Evolutionary conservation across 164 flowering plant genomes (phyloP), one percentile per base, ranked within the genome.

Genomic region (Piper longum): DNA sequence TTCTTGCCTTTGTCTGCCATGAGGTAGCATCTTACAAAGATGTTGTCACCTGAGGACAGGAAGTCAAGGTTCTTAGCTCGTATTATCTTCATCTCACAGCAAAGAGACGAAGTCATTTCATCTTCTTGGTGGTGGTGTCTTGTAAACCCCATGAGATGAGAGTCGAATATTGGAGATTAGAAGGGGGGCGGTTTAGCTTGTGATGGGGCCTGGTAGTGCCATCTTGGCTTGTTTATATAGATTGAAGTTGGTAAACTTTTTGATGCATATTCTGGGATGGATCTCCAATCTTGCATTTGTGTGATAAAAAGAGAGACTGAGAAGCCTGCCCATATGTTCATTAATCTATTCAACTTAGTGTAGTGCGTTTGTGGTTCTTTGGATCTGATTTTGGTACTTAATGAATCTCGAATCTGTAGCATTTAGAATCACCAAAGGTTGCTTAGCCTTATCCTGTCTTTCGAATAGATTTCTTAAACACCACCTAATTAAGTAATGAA

Each of bases 11-110:
- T 71, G 62, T 81, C 83, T 16, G 80, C 69, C 43, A 77, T 63
- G 44, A 88, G 76, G 70, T 81, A 82, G 74, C 74, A 81, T 65
- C 93, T 80, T 0, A 87, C 79, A 64, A 83, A 87, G 19, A 87
- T 61, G 43, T 62, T 62, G 1, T 26, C 36, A 26, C 76, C 76
- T 0, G 26, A 14, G 0, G 68, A 57, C 43, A 67, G 73, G 62
- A 65, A 41, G 2, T 66, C 76, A 0, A 80, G 72, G 78, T 87
- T 84, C 71, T 75, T 81, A 2, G 88, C 93, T 76, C 75, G 74
- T 17, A 80, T 58, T 69, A 84, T 77, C 51, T 54, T 81, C 16
- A 87, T 9, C 43, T 84, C 78, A 66, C 82, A 82, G 63, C 36
- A 69, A 18, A 71, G 70, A 56, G 69, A 26, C 45, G 57, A 52